Conservation (phyloP, 1,284 basidiomycete genomes). For the Mycocalia duriaeana region DNA sequence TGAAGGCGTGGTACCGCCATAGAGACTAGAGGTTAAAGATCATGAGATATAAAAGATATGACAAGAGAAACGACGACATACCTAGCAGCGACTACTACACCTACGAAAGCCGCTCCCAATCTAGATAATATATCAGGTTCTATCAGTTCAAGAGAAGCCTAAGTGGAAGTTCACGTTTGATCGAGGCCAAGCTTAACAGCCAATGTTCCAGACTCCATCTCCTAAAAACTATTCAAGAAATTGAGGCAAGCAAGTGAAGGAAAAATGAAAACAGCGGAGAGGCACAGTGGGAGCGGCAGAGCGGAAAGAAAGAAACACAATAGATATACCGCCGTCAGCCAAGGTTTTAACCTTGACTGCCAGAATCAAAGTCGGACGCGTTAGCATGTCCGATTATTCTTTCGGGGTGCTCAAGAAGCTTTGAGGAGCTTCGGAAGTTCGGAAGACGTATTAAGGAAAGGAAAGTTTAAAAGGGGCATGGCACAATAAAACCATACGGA, state of each 20-base stretch:
- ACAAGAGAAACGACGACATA: constrained; percentile 20
- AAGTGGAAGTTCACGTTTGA: neutral
- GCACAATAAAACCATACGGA: neutral
- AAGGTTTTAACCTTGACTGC: neutral
- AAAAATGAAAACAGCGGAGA: neutral
- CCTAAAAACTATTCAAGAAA: neutral
- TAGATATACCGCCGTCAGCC: neutral
- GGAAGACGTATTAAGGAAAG: no score
- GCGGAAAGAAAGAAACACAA: neutral
- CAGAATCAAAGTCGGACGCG: neutral
- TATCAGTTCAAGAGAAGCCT: neutral
- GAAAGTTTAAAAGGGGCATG: neutral
- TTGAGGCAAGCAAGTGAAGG: neutral
- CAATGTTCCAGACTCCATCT: neutral
- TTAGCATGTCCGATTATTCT: neutral
- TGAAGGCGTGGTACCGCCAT: constrained; percentile 38
- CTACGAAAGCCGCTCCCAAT: constrained; percentile 44
- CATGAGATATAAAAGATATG: neutral
- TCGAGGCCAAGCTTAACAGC: neutral
- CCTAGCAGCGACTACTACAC: constrained; percentile 42
- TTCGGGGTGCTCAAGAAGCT: neutral
- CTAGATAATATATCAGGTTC: constrained; percentile 22
- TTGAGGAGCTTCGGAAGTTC: no score
- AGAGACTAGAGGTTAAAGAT: constrained; percentile 30
- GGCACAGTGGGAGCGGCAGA: neutral